Conservation (phyloP, 441 rosid species). For the Mallotus japonicus region DNA sequence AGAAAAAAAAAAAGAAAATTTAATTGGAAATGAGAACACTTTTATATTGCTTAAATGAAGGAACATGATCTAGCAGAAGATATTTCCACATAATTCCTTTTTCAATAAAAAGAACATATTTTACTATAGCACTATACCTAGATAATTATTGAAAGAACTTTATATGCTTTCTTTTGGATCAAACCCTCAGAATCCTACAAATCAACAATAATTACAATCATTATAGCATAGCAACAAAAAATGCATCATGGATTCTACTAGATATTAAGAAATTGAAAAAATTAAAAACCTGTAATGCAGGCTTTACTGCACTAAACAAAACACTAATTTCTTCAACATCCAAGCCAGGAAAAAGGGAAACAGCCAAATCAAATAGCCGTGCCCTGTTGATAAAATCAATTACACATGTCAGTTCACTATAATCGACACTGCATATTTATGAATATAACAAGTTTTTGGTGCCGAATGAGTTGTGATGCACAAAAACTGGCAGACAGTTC, state of each 20-base stretch:
- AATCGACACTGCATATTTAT: not conserved
- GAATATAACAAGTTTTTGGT: not conserved
- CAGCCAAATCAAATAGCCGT: constrained; percentile 70
- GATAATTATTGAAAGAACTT: constrained; percentile 72
- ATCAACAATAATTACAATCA: constrained; percentile 16
- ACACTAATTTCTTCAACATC: constrained; percentile 49
- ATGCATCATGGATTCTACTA: not conserved
- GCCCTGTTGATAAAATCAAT: constrained; percentile 56
- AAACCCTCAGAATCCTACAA: constrained; percentile 70
- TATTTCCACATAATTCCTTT: not conserved
- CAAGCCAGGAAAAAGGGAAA: constrained; percentile 81
- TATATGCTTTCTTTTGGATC: constrained; percentile 92
- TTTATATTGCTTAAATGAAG: not conserved
- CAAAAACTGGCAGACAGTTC: not conserved
- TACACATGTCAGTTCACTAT: not conserved
- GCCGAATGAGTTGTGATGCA: not conserved
- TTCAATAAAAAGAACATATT: not conserved
- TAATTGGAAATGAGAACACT: not conserved
- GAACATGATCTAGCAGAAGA: not conserved
- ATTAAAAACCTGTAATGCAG: constrained; percentile 70
- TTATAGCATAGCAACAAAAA: not conserved
- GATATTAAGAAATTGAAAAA: not conserved
- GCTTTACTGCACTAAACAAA: constrained; percentile 56
- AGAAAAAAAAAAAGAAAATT: constrained; percentile 16
- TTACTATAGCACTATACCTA: constrained; percentile 43